phyloP scores from a whole-genome alignment of 495 filamentous ascomycete genomes.

The Tuber magnatum region DNA sequence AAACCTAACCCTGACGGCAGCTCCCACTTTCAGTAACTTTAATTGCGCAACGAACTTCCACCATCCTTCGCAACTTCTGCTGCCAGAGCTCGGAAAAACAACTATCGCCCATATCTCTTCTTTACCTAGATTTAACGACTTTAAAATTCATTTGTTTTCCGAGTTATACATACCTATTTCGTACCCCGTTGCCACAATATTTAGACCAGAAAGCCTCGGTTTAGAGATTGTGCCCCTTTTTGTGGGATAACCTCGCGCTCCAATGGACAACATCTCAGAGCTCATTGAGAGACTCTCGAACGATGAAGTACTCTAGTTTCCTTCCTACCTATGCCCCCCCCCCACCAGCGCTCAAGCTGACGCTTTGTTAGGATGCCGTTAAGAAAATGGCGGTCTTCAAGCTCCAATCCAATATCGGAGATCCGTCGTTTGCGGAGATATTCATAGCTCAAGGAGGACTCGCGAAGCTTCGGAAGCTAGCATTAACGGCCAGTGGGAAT shows the following conservation, averaged over 20 bases:
- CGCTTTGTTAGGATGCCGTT: slow-evolving; percentile 60
- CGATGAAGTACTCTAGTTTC: slow-evolving; percentile 48
- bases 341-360: slow-evolving; percentile 24
- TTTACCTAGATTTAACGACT: not conserved
- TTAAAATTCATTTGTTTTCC: not conserved
- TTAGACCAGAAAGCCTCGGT: not conserved
- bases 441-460: slow-evolving; percentile 88
- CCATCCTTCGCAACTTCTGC: not conserved
- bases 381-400: slow-evolving; percentile 99
- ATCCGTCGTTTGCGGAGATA: slow-evolving; percentile 91
- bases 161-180: not conserved
- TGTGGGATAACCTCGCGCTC: not conserved
- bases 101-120: not conserved
- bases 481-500: slow-evolving; percentile 78
- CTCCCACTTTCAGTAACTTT: not conserved
- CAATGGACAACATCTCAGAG: slow-evolving; percentile 53
- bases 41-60: not conserved
- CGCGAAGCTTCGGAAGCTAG: slow-evolving; percentile 68
- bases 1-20: not conserved
- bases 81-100: not conserved
- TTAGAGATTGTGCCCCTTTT: not conserved
- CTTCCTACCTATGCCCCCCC: slow-evolving; percentile 16
- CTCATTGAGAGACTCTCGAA: slow-evolving; percentile 62
- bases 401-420: slow-evolving; percentile 84
- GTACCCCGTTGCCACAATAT: not conserved